Base-by-base conservation (phyloP, 2,329 filamentous ascomycete genomes). In the Colletotrichum liriopes region DNA sequence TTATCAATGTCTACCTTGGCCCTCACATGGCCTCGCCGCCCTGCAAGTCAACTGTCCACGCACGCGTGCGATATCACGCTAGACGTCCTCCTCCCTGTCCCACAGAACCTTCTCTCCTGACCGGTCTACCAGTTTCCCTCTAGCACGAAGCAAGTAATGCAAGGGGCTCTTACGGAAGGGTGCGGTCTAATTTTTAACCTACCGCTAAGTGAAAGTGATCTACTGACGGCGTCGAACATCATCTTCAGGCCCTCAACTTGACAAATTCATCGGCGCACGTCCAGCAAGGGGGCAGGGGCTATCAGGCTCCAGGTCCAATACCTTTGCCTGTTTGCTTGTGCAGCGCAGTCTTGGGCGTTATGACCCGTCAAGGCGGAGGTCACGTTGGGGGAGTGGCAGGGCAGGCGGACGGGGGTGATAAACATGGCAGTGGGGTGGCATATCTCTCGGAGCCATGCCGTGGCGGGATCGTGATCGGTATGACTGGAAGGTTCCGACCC, bases 201-300 rank as follows among this genome's bases (percentile, higher is more conserved):
- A 6, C 2, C 23, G 39, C 45, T 18, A 32, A 41, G 18, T 20
- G 14, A 52, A 18, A 14, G 29, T 4, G 45, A 41, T n/a, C 55
- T n/a, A 51, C 60, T 12, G 35, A 52, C 45, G 32, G 60, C 45
- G n/a, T 51, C 60, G 32, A 51, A 52, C n/a, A 52, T 62, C n/a
- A 29, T 26, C n/a, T 39, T 52, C 5, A 16, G n/a, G 5, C 6
- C 35, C 20, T 32, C 14, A 20, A 37, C 23, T 39, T n/a, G n/a
- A 11, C 43, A 29, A 23, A 16, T 37, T 18, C 35, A 7, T 26
- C 29, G 43, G 32, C 32, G 45, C n/a, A n/a, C 45, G 35, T 39
- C 32, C 59, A 51, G 41, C 11, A n/a, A 49, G 41, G 14, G 45
- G 23, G 14, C 32, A 39, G 14, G 35, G 4, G 54, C 54, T 23